Evolutionary conservation across 192 early-diverging fungal species (phyloP), one percentile per base, ranked within the genome.

Genomic region (Radiomyces spectabilis): DNA sequence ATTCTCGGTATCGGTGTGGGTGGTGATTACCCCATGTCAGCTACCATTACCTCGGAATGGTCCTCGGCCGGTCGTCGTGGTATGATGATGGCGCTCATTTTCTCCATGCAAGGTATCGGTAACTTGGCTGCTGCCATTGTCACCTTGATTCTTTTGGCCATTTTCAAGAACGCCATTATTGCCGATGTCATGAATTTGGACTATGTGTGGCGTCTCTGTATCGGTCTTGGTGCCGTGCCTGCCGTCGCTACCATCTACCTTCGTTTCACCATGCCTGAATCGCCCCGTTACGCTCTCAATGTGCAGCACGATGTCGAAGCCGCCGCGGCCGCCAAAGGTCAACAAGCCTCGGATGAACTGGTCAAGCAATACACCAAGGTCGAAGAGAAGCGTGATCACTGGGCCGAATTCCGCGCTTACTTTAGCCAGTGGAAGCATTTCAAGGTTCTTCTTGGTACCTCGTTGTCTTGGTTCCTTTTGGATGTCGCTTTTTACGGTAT

Each of bases 51-150:
- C 24, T 87, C 91, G 41, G 94, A 97, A 78, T 97, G 89, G 61
- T 83, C 92, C 34, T 75, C 84, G 38, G 74, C 83, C 47, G 70
- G 81, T 29, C 79, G 83, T 65, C 84, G 94, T 40, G 94, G 94
- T 53, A 65, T 65, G 63, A 65, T 65, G 63, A 65, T 65, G 63
- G 63, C 63, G 46, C 85, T 97, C 19, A 69, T 63, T 43, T 97
- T 97, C 73, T 84, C 91, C 55, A 92, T 89, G 87, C 94, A 97
- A 64, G 92, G 94, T 46, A 78, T 97, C 51, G 94, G 94, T 54
- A 91, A 88, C 51, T 69, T 97, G 22, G 56, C 86, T 39, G 91
- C 88, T 31, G 79, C 85, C 31, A 77, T 93, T 30, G 82, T 93
- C 43, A 78, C 82, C 25, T 54, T 91, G n/a, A 74, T 83, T 41